Base-by-base conservation (phyloP, 75 land plant genomes). In the Sequoiadendron giganteum region DNA sequence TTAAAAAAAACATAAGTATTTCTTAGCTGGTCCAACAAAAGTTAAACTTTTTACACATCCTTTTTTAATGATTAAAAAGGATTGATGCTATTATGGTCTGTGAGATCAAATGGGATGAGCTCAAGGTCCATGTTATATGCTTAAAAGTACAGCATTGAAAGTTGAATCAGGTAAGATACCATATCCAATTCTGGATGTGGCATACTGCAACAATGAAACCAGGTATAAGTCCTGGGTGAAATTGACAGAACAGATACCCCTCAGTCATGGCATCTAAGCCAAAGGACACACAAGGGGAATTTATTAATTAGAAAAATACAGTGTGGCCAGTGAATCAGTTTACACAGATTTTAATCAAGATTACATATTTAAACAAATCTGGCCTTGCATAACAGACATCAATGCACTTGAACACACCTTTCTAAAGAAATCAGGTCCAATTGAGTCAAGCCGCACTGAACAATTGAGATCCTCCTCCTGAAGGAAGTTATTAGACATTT, bases 401-500 rank as follows among this genome's bases (percentile, higher is more conserved):
- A 58, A 19, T 15, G 65, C 18, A 58, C 65, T 58, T n/a, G 19
- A 9, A 88, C 75, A 9, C 18, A 94, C 96, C 91, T 91, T 86
- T 58, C 85, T 86, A 30, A 87, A 87, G 55, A 83, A 86, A 85
- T 84, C 76, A 19, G 90, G 88, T 28, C 83, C 15, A 13, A 88
- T 10, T 85, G 92, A 87, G 48, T 91, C 91, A 34, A 91, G 79
- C 88, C 92, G 91, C 83, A 92, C 91, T 21, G 97, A 95, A 87
- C 92, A 88, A 83, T 90, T 89, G 45, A 82, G 15, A 82, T 82
- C 84, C 48, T 82, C 84, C 32, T 82, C 84, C 52, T 45, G 48
- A 82, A 3, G 49, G 84, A 28, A 82, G 84, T 82, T 82, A 45
- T 82, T 82, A 82, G 48, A 47, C 49, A 45, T 82, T 45, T 45